Conservation (phyloP, 192 early-diverging fungal genomes). For the Glomus cerebriforme region DNA sequence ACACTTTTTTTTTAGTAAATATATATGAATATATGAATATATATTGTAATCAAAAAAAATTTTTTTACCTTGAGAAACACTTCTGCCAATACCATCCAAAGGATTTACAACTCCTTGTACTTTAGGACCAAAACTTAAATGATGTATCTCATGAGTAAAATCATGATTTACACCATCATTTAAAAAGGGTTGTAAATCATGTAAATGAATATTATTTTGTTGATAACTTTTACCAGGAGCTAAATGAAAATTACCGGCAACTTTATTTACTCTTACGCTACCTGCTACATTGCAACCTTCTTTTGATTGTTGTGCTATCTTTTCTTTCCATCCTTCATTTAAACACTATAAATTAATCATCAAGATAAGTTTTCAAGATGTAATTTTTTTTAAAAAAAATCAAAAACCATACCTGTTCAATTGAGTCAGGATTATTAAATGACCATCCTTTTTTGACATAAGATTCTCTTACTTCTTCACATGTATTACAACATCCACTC, state of each 20-base stretch:
- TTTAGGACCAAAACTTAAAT: constrained; percentile 76
- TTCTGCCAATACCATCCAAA: constrained; percentile 51
- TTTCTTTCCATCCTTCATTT: constrained; percentile 78
- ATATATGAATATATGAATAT: too few relatives aligned
- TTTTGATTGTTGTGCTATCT: constrained; percentile 72
- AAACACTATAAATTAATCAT: constrained; percentile 59
- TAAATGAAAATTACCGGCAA: constrained; percentile 92
- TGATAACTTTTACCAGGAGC: constrained; percentile 84
- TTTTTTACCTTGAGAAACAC: constrained; percentile 67
- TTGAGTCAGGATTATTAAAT: constrained; percentile 67
- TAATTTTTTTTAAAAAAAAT: background rate
- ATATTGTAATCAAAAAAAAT: background rate
- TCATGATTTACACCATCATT: constrained; percentile 63
- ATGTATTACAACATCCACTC: constrained; percentile 91
- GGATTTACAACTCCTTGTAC: constrained; percentile 60
- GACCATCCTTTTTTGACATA: constrained; percentile 86
- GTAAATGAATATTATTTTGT: constrained; percentile 71
- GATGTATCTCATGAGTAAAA: constrained; percentile 81
- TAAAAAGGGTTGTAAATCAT: constrained; percentile 71
- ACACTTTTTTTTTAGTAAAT: too few relatives aligned
- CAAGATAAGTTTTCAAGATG: background rate
- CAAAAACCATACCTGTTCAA: constrained; percentile 71
- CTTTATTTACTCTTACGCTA: constrained; percentile 83
- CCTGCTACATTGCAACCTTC: constrained; percentile 92
- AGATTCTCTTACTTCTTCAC: constrained; percentile 85